phyloP scores from a whole-genome alignment of 2,329 filamentous ascomycete species.

The Apiospora pterosperma region DNA sequence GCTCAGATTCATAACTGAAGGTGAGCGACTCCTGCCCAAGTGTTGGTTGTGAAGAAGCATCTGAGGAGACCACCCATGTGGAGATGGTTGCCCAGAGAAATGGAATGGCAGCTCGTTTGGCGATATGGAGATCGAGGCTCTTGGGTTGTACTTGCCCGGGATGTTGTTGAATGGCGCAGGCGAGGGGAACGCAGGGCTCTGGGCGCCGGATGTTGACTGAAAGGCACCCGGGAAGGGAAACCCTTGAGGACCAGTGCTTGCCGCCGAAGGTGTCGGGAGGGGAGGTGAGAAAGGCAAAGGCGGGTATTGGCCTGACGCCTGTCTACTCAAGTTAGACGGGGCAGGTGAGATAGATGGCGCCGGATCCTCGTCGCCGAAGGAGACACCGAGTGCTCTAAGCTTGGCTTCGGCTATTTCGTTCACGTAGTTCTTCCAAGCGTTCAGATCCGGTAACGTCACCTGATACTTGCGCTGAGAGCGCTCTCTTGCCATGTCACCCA shows the following conservation, averaged over 20 bases:
- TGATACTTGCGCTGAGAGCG: constrained; percentile 49
- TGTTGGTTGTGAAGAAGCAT: constrained; percentile 47
- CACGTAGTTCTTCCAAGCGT: constrained; percentile 73
- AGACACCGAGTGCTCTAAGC: constrained; percentile 85
- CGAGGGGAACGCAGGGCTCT: constrained; percentile 62
- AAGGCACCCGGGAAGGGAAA: constrained; percentile 58
- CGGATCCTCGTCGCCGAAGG: constrained; percentile 70
- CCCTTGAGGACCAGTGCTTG: constrained; percentile 59
- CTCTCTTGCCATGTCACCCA: constrained; percentile 55
- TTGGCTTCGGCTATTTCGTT: constrained; percentile 86
- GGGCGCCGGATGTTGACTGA: constrained; percentile 55
- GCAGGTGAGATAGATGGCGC: constrained; percentile 63
- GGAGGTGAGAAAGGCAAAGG: constrained; percentile 80
- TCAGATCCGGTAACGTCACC: constrained; percentile 68
- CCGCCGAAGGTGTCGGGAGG: constrained; percentile 72
- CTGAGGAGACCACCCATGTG: constrained; percentile 53
- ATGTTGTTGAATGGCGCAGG: constrained; percentile 67
- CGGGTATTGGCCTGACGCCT: constrained; percentile 71
- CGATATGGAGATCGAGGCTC: constrained; percentile 69
- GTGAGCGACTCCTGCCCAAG: constrained; percentile 57
- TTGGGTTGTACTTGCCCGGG: constrained; percentile 61
- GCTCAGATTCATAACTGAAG: constrained; percentile 53
- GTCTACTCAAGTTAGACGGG: constrained; percentile 59
- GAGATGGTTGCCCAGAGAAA: constrained; percentile 60
- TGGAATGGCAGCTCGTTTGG: constrained; percentile 62